Evolutionary conservation across 139 green algal genomes (phyloP).

Genomic region (Penium margaritaceum): DNA sequence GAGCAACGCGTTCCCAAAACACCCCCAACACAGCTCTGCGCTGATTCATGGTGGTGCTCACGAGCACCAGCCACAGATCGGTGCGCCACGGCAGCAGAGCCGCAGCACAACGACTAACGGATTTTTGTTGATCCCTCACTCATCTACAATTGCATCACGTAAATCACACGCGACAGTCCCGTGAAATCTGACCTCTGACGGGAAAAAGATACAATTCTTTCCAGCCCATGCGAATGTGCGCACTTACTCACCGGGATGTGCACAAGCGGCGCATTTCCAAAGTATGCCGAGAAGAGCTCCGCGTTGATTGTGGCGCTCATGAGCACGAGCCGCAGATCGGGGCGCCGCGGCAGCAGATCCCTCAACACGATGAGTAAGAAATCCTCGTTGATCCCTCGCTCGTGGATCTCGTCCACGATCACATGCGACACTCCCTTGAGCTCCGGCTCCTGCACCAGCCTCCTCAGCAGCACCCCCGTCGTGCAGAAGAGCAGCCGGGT

Average conservation of each 20-base stretch:
- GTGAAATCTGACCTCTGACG: too few relatives aligned
- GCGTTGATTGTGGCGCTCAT: slow-evolving; percentile 74
- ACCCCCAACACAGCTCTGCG: too few relatives aligned
- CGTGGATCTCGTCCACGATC: slow-evolving; percentile 93
- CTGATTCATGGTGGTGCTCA: too few relatives aligned
- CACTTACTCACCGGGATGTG: slow-evolving; percentile 55
- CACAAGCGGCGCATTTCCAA: slow-evolving; percentile 62
- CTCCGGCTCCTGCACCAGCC: slow-evolving; percentile 63
- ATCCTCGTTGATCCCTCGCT: slow-evolving; percentile 72
- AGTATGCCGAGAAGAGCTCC: slow-evolving; percentile 54
- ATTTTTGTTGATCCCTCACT: too few relatives aligned
- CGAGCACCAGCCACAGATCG: too few relatives aligned
- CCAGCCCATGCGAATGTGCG: too few relatives aligned
- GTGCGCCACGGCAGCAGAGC: too few relatives aligned
- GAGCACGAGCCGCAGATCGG: slow-evolving; percentile 54
- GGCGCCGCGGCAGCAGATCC: slow-evolving; percentile 41
- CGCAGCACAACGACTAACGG: too few relatives aligned
- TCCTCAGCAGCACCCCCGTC: slow-evolving; percentile 65
- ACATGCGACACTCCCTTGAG: slow-evolving; percentile 74
- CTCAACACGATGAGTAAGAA: slow-evolving; percentile 59
- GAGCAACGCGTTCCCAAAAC: too few relatives aligned
- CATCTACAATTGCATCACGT: too few relatives aligned
- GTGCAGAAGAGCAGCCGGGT: slow-evolving; percentile 89
- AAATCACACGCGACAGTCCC: too few relatives aligned
- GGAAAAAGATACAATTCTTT: too few relatives aligned